Evolutionary conservation across 306 rosid species (phyloP).

Genomic region (Hylodesmum podocarpum): DNA sequence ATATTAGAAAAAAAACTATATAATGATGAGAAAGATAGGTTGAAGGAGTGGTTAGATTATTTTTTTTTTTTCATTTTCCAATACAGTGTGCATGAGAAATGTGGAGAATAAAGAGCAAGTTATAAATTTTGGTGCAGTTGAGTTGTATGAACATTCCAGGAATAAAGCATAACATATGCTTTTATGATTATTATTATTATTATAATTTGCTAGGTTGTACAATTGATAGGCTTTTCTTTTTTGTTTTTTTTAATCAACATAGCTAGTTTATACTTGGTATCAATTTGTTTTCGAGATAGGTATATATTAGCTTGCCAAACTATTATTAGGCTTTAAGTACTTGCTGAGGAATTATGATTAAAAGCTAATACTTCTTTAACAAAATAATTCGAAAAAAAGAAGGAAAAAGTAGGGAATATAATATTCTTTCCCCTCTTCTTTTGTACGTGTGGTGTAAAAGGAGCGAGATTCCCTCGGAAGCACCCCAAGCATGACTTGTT

Average conservation of each 20-base stretch:
- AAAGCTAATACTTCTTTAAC: neutral
- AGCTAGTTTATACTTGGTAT: neutral
- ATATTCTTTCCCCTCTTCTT: neutral
- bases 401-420: neutral
- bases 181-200: neutral
- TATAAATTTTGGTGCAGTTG: neutral
- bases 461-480: conserved; percentile 25
- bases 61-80: no score
- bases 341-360: neutral
- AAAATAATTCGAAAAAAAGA: neutral
- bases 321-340: neutral
- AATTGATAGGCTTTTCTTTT: neutral
- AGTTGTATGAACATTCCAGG: neutral
- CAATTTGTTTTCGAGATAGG: no score
- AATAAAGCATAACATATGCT: neutral
- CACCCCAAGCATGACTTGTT: neutral
- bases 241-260: neutral
- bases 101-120: neutral
- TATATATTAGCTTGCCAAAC: neutral
- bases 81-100: neutral
- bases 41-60: neutral
- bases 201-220: neutral
- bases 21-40: neutral
- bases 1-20: neutral
- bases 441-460: neutral